Conservation (phyloP, 768 basidiomycete genomes). For the Mycena leptocephala region DNA sequence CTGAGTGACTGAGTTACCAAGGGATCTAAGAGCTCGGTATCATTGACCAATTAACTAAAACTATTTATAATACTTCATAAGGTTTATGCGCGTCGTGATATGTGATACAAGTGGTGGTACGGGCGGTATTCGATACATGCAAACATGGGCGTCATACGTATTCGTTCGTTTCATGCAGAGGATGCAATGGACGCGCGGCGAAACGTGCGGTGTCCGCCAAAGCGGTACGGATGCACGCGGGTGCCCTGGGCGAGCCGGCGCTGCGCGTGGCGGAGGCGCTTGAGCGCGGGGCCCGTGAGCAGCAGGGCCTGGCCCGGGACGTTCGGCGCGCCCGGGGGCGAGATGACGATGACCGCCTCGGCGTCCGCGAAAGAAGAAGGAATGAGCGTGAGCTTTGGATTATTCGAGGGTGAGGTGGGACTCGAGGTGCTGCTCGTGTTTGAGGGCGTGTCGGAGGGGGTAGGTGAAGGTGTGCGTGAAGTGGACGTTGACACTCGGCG, state of each 20-base stretch:
- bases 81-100: not conserved
- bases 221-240: constrained; percentile 32
- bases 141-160: too few relatives aligned
- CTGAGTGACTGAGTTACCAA: too few relatives aligned
- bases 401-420: constrained; percentile 40
- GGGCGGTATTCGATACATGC: not conserved
- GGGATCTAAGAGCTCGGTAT: too few relatives aligned
- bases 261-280: constrained; percentile 27
- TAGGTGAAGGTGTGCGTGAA: constrained; percentile 57
- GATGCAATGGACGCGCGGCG: not conserved
- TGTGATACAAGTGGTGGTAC: constrained; percentile 15
- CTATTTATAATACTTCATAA: too few relatives aligned
- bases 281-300: constrained; percentile 23
- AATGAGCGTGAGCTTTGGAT: constrained; percentile 57
- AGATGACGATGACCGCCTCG: constrained; percentile 61
- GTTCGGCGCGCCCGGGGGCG: constrained; percentile 24
- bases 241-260: constrained; percentile 26
- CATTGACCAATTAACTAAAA: too few relatives aligned
- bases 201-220: constrained; percentile 19
- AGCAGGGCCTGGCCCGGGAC: constrained; percentile 16
- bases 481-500: constrained; percentile 47
- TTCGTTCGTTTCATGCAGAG: not conserved
- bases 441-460: constrained; percentile 39
- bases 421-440: constrained; percentile 36
- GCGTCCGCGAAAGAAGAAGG: constrained; percentile 70